phyloP scores from a whole-genome alignment of 2,329 filamentous ascomycete genomes.

The Fusarium begoniae region DNA sequence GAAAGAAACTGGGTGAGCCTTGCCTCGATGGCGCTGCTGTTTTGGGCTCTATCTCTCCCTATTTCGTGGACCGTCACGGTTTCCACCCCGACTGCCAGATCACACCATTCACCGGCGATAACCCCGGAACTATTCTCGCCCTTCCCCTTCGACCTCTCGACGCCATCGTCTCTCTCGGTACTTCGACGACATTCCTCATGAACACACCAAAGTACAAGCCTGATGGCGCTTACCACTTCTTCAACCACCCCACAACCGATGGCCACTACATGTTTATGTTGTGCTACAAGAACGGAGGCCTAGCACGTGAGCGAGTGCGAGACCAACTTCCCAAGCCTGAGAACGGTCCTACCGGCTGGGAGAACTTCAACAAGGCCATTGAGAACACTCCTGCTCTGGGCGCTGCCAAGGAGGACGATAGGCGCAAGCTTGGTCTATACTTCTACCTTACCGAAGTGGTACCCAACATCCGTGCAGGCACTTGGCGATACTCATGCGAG shows the following conservation, averaged over 20 bases:
- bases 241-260: conserved; percentile 92
- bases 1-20: conserved; percentile 81
- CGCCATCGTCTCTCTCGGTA: conserved; percentile 93
- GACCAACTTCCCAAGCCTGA: conserved; percentile 74
- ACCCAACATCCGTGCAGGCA: conserved; percentile 85
- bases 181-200: conserved; percentile 97
- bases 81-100: conserved; percentile 80
- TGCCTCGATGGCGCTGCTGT: conserved; percentile 81
- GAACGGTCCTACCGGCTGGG: conserved; percentile 69
- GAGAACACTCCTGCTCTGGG: conserved; percentile 75
- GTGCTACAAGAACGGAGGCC: conserved; percentile 97
- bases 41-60: conserved; percentile 78
- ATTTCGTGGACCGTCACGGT: conserved; percentile 82
- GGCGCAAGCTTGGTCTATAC: conserved; percentile 90
- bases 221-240: conserved; percentile 93
- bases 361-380: conserved; percentile 79
- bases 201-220: conserved; percentile 91
- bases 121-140: conserved; percentile 92
- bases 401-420: conserved; percentile 58
- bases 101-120: conserved; percentile 92
- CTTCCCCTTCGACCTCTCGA: conserved; percentile 87
- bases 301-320: conserved; percentile 89
- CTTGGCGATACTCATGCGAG: conserved; percentile 79
- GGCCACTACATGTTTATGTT: conserved; percentile 99
- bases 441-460: conserved; percentile 97